Conservation (phyloP, 148 eudicot species). For the Diospyros kaki region DNA sequence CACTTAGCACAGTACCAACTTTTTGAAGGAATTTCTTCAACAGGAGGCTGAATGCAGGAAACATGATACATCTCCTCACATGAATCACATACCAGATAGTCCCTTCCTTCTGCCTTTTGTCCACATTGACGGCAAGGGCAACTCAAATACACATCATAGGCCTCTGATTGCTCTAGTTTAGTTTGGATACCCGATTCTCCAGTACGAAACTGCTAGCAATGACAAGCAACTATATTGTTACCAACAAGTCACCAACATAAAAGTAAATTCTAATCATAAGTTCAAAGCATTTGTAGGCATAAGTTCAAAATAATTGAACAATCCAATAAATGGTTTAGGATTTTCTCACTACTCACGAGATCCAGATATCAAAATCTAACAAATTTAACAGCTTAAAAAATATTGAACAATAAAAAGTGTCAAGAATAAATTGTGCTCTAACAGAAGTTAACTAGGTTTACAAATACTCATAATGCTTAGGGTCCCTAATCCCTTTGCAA, state of each 20-base stretch:
- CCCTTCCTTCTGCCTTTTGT: conserved; percentile 59
- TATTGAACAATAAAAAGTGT: background rate
- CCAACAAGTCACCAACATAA: background rate
- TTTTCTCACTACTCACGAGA: background rate
- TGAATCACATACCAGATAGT: conserved; percentile 79
- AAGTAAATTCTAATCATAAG: conserved; percentile 3
- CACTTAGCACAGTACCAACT: conserved; percentile 88
- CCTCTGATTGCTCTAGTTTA: conserved; percentile 46
- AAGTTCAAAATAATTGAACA: background rate
- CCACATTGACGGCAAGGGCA: conserved; percentile 60
- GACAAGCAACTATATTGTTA: conserved; percentile 5
- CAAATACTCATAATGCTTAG: background rate
- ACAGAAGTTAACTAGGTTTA: background rate
- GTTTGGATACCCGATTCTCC: conserved; percentile 27
- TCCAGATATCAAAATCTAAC: background rate
- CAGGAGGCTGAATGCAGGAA: conserved; percentile 70
- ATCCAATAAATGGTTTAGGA: background rate
- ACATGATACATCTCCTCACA: conserved; percentile 85
- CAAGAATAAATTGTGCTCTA: background rate
- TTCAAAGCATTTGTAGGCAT: background rate
- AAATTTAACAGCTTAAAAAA: background rate
- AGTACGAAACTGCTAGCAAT: conserved; percentile 34
- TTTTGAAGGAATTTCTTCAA: conserved; percentile 63
- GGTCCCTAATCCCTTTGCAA: too few relatives aligned
- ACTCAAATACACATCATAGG: conserved; percentile 25